A percentile compares a stretch with the other conserved stretches of the same genome.
Conservation (phyloP, 225 moss, liverwort and hornwort genomes). For the Polytrichum formosum region DNA sequence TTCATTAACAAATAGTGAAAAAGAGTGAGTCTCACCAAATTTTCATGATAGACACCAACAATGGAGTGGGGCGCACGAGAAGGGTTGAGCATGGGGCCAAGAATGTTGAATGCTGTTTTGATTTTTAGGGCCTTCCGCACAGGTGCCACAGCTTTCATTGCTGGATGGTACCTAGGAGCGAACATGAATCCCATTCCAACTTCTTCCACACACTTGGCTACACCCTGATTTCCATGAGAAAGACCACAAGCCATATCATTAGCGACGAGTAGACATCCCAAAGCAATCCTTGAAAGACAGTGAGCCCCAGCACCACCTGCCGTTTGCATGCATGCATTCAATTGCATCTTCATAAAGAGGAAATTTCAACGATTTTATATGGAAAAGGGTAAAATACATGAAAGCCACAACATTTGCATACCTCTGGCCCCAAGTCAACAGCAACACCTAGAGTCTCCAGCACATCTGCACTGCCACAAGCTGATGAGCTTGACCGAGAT, state of each 20-base stretch:
- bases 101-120: constrained; percentile 95
- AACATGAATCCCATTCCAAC: constrained; percentile 93
- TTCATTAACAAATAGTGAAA: no score
- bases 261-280: no score
- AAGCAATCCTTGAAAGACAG: no score
- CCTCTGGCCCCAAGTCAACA: constrained; percentile 92
- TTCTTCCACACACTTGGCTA: constrained; percentile 79
- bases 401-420: constrained; percentile 6
- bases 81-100: constrained; percentile 95
- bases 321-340: no score
- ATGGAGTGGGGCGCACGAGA: constrained; percentile 81
- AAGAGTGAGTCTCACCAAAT: constrained; percentile 53
- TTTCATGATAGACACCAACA: constrained; percentile 86
- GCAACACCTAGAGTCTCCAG: constrained; percentile 90
- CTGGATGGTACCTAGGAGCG: constrained; percentile 81
- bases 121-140: constrained; percentile 81
- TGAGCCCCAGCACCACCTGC: no score
- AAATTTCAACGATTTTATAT: no score
- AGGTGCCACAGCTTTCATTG: constrained; percentile 81
- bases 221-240: constrained; percentile 43
- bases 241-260: no score
- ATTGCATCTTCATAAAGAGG: no score
- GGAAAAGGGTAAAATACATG: no score
- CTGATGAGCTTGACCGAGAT: constrained; percentile 91
- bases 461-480: constrained; percentile 99